These are phyloP conservation scores for Pythium sp. DNA, from an alignment of 352 stramenopile genomes.

Conservation along the genomic window DNA sequence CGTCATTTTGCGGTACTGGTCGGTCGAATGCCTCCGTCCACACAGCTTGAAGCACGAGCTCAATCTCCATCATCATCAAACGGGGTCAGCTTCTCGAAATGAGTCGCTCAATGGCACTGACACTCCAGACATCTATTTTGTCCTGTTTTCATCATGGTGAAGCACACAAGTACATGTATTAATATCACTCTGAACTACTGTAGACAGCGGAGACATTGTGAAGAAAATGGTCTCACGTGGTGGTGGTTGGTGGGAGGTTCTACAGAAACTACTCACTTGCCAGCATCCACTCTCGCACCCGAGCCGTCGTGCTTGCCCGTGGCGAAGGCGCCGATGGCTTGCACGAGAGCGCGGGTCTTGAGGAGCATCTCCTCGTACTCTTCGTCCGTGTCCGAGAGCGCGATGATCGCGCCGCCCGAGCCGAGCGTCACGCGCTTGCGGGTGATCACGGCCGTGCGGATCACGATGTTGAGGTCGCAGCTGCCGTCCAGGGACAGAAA, in stretches of 20 bases:
- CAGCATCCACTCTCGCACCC: slow-evolving; percentile 19
- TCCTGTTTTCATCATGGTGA: background rate
- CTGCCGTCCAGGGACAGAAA: slow-evolving; percentile 95
- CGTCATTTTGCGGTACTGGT: background rate
- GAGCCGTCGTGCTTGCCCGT: slow-evolving; percentile 43
- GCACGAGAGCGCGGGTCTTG: slow-evolving; percentile 77
- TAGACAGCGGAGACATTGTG: background rate
- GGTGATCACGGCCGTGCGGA: slow-evolving; percentile 93
- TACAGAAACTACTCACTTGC: background rate
- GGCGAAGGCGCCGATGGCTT: slow-evolving; percentile 51
- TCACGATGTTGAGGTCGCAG: slow-evolving; percentile 98
- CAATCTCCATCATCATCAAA: background rate
- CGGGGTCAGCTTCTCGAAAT: background rate
- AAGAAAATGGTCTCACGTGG: background rate
- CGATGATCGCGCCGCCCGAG: slow-evolving; percentile 95
- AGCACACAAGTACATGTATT: background rate
- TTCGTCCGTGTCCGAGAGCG: slow-evolving; percentile 91
- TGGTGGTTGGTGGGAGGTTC: background rate
- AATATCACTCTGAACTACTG: background rate
- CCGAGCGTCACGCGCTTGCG: slow-evolving; percentile 81
- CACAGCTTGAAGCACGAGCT: background rate
- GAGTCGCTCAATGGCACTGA: background rate
- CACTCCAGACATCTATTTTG: background rate
- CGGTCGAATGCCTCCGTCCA: slow-evolving; percentile 4
- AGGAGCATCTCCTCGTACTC: slow-evolving; percentile 94